Percentiles rank a stretch among this genome's conserved stretches.
Conservation (phyloP, 371 early-diverging fungal species). For the Mortierella sp. region DNA sequence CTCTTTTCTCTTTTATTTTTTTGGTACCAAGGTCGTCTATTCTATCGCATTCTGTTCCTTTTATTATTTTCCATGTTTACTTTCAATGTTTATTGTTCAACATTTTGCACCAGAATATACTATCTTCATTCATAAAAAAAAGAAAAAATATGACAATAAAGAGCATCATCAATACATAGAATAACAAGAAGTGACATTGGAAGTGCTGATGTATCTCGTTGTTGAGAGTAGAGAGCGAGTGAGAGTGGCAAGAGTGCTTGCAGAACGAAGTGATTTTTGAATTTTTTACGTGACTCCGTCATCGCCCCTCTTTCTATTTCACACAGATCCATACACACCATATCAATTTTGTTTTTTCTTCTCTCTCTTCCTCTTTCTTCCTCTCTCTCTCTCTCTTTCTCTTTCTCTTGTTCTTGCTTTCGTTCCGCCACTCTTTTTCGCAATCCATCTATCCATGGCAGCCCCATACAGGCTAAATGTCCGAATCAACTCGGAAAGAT, state of each 20-base stretch:
- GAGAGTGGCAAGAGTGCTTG: not conserved
- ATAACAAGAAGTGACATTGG: no score
- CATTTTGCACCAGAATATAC: not conserved
- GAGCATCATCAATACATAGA: no score
- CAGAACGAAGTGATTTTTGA: not conserved
- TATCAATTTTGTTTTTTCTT: not conserved
- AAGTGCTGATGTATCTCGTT: no score
- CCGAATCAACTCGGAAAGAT: conserved; percentile 11
- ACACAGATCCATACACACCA: conserved; percentile 12
- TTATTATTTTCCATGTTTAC: not conserved
- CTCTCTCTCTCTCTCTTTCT: not conserved
- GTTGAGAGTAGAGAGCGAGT: no score
- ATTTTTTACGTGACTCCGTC: conserved; percentile 4
- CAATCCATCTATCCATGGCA: conserved; percentile 13
- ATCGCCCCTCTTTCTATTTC: not conserved
- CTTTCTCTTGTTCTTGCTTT: not conserved
- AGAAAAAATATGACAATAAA: no score
- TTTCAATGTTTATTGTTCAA: not conserved
- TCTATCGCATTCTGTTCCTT: not conserved
- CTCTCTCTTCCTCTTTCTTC: not conserved
- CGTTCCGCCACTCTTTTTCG: not conserved
- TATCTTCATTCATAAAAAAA: no score
- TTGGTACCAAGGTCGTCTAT: not conserved
- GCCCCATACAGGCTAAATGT: conserved; percentile 18
- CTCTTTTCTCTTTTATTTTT: not conserved